Conservation (phyloP, 176 grass and related monocot species). For the Puccinellia tenuiflora region DNA sequence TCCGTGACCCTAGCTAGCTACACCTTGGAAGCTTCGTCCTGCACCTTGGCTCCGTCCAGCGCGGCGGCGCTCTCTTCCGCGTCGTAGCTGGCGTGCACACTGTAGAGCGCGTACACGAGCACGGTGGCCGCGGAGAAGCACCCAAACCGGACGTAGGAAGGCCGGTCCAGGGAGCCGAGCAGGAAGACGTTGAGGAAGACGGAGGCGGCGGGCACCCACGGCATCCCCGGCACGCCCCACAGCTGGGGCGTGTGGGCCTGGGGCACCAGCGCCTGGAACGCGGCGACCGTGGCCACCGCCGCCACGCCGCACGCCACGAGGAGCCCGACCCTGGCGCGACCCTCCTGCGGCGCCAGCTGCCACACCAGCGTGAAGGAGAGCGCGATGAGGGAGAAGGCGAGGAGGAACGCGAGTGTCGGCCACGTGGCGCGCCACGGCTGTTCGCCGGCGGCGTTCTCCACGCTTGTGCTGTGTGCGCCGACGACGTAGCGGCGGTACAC, state of each 20-base stretch:
- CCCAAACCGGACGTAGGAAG: conserved; percentile 72
- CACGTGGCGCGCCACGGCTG: neutral
- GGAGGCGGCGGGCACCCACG: conserved; percentile 80
- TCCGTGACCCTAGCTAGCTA: neutral
- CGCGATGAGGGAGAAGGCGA: conserved; percentile 43
- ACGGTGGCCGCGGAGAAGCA: conserved; percentile 54
- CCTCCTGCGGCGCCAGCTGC: conserved; percentile 35
- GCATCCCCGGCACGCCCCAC: conserved; percentile 96
- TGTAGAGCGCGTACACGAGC: conserved; percentile 73
- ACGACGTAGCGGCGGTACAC: conserved; percentile 76
- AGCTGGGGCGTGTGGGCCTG: conserved; percentile 52
- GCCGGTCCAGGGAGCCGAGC: conserved; percentile 56
- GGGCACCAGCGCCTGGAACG: conserved; percentile 66
- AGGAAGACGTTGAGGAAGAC: conserved; percentile 91
- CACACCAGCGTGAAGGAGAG: conserved; percentile 71
- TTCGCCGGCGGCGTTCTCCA: neutral
- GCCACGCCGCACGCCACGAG: conserved; percentile 34
- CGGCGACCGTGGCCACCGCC: conserved; percentile 34
- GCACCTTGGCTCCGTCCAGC: conserved; percentile 38
- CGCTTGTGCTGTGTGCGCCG: neutral
- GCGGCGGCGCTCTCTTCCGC: conserved; percentile 54
- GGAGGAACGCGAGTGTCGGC: conserved; percentile 61
- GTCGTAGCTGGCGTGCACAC: conserved; percentile 80
- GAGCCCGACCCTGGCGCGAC: conserved; percentile 15
- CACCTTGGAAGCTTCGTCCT: conserved; percentile 42